These are phyloP conservation scores for Hericium erinaceus DNA, from an alignment of 768 basidiomycete genomes.

Conservation along the genomic window DNA sequence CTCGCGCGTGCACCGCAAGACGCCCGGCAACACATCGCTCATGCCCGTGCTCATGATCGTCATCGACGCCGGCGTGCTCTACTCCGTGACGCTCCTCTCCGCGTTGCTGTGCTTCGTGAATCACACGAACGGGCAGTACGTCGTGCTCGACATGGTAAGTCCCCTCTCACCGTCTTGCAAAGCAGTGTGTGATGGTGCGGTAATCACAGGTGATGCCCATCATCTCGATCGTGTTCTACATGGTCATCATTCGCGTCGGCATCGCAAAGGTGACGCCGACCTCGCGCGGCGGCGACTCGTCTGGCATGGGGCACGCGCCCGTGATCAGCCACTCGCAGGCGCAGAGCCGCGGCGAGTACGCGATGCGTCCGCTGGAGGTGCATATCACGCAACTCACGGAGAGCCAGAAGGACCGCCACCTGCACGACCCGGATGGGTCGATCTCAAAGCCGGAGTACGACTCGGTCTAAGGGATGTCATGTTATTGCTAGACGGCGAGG, in stretches of 20 bases:
- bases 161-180: not conserved
- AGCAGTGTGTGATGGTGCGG: too few species aligned
- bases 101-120: constrained; percentile 18
- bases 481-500: too few species aligned
- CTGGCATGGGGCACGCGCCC: not conserved
- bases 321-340: not conserved
- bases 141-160: constrained; percentile 19
- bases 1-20: not conserved
- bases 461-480: not conserved
- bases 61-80: constrained; percentile 3
- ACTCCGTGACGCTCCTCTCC: constrained; percentile 8
- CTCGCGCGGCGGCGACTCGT: not conserved
- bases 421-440: not conserved
- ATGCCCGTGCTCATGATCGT: constrained; percentile 1
- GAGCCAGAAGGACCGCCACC: not conserved
- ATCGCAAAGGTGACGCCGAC: constrained; percentile 4
- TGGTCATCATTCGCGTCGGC: constrained; percentile 18
- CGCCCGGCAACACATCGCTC: not conserved
- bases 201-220: constrained; percentile 15
- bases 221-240: constrained; percentile 20
- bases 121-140: constrained; percentile 14
- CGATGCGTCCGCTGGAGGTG: constrained; percentile 1
- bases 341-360: not conserved
- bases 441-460: not conserved
- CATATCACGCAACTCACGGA: constrained; percentile 2